A percentile compares a stretch with the other conserved stretches of the same genome.
phyloP scores from a whole-genome alignment of 2,329 filamentous ascomycete species.

The Exophiala sp. region DNA sequence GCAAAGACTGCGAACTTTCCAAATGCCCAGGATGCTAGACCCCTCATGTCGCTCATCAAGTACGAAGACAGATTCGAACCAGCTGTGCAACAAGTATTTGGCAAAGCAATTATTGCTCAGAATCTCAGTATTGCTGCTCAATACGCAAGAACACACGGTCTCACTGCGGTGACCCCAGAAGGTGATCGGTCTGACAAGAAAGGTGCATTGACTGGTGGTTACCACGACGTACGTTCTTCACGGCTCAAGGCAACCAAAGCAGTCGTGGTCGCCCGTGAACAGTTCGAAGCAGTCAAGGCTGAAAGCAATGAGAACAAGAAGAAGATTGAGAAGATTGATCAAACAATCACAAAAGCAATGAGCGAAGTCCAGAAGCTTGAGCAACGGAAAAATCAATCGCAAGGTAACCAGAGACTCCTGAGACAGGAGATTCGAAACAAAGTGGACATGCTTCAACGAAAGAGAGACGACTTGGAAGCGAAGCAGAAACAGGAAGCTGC shows the following conservation, averaged over 20 bases:
- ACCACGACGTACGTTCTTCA: constrained; percentile 79
- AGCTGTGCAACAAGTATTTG: constrained; percentile 93
- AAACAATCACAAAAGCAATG: constrained; percentile 83
- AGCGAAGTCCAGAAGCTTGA: constrained; percentile 80
- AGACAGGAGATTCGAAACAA: constrained; percentile 73
- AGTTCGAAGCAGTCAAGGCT: constrained; percentile 65
- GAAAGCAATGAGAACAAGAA: constrained; percentile 64
- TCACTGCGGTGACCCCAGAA: constrained; percentile 90
- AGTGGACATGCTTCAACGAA: constrained; percentile 68
- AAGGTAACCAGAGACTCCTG: constrained; percentile 77
- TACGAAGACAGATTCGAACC: constrained; percentile 75
- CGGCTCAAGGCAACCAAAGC: constrained; percentile 79
- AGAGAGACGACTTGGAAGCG: constrained; percentile 68
- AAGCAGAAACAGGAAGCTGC: constrained; percentile 64
- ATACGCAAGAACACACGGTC: constrained; percentile 85
- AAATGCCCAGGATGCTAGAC: constrained; percentile 79
- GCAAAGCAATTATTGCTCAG: constrained; percentile 89
- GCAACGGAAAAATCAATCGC: constrained; percentile 71
- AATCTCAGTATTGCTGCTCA: constrained; percentile 83
- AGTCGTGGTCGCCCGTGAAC: constrained; percentile 69
- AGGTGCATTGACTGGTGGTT: constrained; percentile 92
- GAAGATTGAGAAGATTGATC: constrained; percentile 74
- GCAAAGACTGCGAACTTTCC: constrained; percentile 72
- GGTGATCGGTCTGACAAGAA: constrained; percentile 94
- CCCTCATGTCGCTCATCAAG: constrained; percentile 77